phyloP scores from a whole-genome alignment of 2,329 filamentous ascomycete genomes.

The Shiraia sp. region DNA sequence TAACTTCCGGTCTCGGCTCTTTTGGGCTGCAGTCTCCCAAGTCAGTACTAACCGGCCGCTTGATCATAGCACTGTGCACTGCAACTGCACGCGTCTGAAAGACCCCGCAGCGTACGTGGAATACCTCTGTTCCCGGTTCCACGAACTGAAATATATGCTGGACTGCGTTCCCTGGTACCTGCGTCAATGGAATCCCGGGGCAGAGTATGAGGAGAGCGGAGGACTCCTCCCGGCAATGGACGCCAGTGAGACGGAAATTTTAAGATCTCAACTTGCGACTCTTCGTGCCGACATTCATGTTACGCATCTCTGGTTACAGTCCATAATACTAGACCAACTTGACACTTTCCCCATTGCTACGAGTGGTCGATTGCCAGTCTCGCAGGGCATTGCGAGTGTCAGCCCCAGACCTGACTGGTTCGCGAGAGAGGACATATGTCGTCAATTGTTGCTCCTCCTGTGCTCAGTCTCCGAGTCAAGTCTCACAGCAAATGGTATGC shows the following conservation, averaged over 20 bases:
- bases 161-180: neutral
- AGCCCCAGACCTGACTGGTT: slow-evolving; percentile 1
- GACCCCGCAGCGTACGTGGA: neutral
- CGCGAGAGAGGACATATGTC: slow-evolving; percentile 1
- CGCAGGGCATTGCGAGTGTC: no score
- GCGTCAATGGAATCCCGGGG: slow-evolving; percentile 1
- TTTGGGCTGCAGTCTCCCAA: slow-evolving; percentile 5
- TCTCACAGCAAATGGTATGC: slow-evolving; percentile 2
- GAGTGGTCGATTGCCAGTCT: no score
- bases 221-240: neutral
- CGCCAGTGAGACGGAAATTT: neutral
- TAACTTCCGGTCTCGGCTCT: slow-evolving; percentile 4
- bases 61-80: neutral
- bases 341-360: no score
- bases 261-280: slow-evolving; percentile 1
- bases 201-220: no score
- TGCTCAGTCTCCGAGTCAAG: neutral
- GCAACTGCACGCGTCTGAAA: neutral
- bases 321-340: slow-evolving; percentile 6
- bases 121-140: neutral
- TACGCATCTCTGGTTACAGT: slow-evolving; percentile 8
- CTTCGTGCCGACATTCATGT: slow-evolving; percentile 10
- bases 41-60: no score
- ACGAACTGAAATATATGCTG: slow-evolving; percentile 1
- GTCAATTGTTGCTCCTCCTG: neutral